Evolutionary conservation across 306 rosid genomes (phyloP), one percentile per base, ranked within the genome.

Genomic region (Cucurbita maxima): DNA sequence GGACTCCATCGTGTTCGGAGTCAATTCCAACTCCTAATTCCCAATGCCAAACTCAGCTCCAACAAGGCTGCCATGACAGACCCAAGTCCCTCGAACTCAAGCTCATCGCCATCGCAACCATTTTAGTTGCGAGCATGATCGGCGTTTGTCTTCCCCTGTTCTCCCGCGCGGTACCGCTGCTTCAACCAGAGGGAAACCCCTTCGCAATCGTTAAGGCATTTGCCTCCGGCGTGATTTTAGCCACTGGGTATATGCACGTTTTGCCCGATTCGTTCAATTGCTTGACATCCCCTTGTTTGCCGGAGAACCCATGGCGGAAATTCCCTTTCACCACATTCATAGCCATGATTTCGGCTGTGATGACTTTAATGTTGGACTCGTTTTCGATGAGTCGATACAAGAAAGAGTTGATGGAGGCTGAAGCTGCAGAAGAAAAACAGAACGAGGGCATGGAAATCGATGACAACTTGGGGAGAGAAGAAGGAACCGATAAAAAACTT

Each of bases 181-280:
- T 90, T 14, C 75, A 77, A 15, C 87, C 86, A 6, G 86, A 84
- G 11, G 84, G 79, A 40, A 79, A 76, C 19, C 53, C 87, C 5
- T 86, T 83, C 50, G 85, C 85, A 73, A 11, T 85, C 19, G 68
- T 88, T 37, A 90, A 88, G 38, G 84, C 91, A 56, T 90, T 88
- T 53, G 89, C 91, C 0, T 90, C 91, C 6, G 94, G 91, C 0
- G 87, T 90, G 74, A 88, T 90, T 52, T 73, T 90, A 13, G 94
- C 96, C 1, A 90, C 94, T 0, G 96, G 90, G 11, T 86, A 88
- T 76, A 66, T 90, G 52, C 94, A 90, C 64, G 71, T 90, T 15
- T 75, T 90, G 50, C 94, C 91, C 0, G 91, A 88, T 38, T 92
- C 94, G 14, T 86, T 82, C 41, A 82, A 79, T 10, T 79, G 80